phyloP scores from a whole-genome alignment of 192 early-diverging fungal species.

The Jimgerdemannia lactiflua region DNA sequence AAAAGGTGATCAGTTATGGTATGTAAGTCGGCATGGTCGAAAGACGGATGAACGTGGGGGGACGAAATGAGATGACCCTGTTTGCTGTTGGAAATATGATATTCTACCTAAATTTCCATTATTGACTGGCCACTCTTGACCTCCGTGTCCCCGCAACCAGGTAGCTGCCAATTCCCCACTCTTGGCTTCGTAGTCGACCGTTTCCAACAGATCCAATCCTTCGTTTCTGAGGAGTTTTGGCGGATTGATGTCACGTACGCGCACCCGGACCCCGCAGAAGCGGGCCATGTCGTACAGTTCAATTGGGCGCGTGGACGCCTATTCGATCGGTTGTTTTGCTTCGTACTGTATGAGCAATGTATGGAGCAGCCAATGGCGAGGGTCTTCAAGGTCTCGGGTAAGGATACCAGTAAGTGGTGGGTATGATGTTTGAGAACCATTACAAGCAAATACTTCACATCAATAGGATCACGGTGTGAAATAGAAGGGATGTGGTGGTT shows the following conservation, averaged over 20 bases:
- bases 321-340: conserved; percentile 72
- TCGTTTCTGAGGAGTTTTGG: conserved; percentile 93
- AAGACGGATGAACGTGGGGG: not conserved
- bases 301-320: conserved; percentile 69
- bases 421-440: not conserved
- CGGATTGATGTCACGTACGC: conserved; percentile 63
- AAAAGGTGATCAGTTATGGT: conserved; percentile 84
- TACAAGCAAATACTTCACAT: not conserved
- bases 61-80: not conserved
- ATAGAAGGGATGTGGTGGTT: not conserved
- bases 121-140: too few species aligned
- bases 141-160: conserved; percentile 22
- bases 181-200: conserved; percentile 94
- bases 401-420: conserved; percentile 81
- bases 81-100: not conserved
- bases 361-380: conserved; percentile 51
- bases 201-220: conserved; percentile 68
- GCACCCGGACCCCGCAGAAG: conserved; percentile 30
- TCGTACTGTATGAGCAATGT: conserved; percentile 77
- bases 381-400: conserved; percentile 55
- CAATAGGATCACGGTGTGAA: too few species aligned
- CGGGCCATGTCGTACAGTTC: conserved; percentile 52
- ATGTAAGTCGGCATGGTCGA: not conserved
- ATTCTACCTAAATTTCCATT: too few species aligned
- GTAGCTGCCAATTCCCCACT: conserved; percentile 96